Evolutionary conservation across 495 filamentous ascomycete genomes (phyloP), one percentile per base, ranked within the genome.

Genomic region (Patellaria atrata): DNA sequence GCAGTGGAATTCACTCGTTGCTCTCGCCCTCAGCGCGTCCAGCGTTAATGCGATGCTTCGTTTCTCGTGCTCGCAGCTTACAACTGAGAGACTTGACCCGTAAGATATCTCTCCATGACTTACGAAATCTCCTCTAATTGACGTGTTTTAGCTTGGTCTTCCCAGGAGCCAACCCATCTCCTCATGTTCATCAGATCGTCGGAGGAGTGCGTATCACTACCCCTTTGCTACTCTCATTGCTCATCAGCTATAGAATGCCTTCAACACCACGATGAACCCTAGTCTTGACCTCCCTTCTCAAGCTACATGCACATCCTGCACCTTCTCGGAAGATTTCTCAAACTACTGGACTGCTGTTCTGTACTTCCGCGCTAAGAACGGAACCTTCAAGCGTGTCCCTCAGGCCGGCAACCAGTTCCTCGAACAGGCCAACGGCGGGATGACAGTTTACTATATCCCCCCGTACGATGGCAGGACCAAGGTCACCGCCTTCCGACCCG

Each of bases 311-410:
- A 47, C 44, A 7, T 36, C 44, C 16, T 47, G 44, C 44, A 47
- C 44, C 8, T 47, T 42, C 18, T 19, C 10, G 8, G 38, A 41
- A 21, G 25, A 33, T 22, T 45, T 45, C 37, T 34, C 27, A 14
- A 67, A 67, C 56, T 68, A 68, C 58, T 68, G 64, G 64, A 67
- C 64, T 0, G 63, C 64, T 27, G 59, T 57, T 50, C 45, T 68
- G 29, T 68, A 67, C 53, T 68, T 65, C 53, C 57, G 57, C 42
- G 59, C 60, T 1, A 55, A 55, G 17, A 67, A 67, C 40, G 62
- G 62, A 2, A 61, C 52, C 27, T 65, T 56, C 44, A 63, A 61
- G 42, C 50, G 62, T 13, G 63, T 67, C 27, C 61, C 60, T 6
- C 60, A 64, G 43, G 66, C 64, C 47, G 56, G 50, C 48, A 60